Evolutionary conservation across 2,329 filamentous ascomycete genomes (phyloP), one percentile per base, ranked within the genome.

Genomic region (Fusarium heterosporum): DNA sequence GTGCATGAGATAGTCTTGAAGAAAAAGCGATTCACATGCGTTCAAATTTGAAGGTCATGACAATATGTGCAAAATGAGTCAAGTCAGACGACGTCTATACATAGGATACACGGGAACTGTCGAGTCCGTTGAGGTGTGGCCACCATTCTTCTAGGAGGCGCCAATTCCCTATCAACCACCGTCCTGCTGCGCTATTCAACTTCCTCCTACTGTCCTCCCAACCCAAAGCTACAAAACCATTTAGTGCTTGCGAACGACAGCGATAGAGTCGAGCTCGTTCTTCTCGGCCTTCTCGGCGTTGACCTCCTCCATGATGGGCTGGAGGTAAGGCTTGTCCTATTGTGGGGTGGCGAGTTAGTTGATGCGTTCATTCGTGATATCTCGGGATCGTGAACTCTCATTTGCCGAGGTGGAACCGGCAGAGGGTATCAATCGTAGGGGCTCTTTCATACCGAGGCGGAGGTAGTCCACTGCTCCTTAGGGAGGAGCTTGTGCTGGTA

Each of bases 401-500:
- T 61, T 68, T 69, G 60, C 70, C 64, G 70, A 63, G 55, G 48
- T 51, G 66, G 53, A 46, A 25, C 42, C 52, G 51, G 46, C 14
- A 32, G 41, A 49, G 49, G 52, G 48, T 29, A 46, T 46, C 43
- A 43, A 49, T 42, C 40, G 40, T 8, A 19, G 25, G 29, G 39
- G 17, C 17, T 30, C 39, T 19, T 42, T 63, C 78, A 74, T 76
- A 85, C 83, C 72, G 85, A 82, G 74, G 85, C 80, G 71, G 81
- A 72, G 80, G 85, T 87, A 72, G 84, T 87, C 86, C 86, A 88
- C 77, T 88, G 78, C 32, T 82, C 77, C 81, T 85, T 85, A 78
- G 88, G 86, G 55, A 90, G 83, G 65, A 90, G 81, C 82, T 89
- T 88, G 79, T 90, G 88, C 75, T 84, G 79, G 76, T 87, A 79